Evolutionary conservation across 768 basidiomycete species (phyloP).

Genomic region (Leccinum variicolor): DNA sequence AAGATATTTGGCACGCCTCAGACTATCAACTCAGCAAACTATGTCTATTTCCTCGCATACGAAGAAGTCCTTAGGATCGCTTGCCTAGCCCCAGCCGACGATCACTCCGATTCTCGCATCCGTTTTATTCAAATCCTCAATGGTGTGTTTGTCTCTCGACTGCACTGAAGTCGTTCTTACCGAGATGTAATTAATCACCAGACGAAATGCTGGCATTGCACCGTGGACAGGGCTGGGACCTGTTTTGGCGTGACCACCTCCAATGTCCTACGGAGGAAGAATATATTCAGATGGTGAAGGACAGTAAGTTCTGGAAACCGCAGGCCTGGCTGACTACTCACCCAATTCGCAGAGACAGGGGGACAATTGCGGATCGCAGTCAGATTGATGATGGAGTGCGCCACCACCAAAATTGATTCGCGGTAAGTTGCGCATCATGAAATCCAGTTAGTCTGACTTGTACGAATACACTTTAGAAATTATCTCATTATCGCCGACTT

Average conservation of each 20-base stretch:
- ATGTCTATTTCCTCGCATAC: not conserved
- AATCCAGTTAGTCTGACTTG: not conserved
- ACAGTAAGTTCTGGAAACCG: not conserved
- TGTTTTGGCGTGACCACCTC: not conserved
- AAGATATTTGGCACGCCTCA: not conserved
- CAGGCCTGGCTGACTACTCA: not conserved
- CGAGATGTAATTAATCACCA: not conserved
- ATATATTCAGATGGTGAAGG: not conserved
- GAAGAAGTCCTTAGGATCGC: not conserved
- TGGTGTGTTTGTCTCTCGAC: not conserved
- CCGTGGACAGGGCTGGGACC: not conserved
- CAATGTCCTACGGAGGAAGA: not conserved
- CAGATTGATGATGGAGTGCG: not conserved
- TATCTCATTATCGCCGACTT: not conserved
- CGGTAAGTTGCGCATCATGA: not conserved
- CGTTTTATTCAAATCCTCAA: not conserved
- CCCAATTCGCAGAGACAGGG: not conserved
- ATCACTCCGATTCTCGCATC: not conserved
- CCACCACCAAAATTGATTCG: not conserved
- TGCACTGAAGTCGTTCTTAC: not conserved
- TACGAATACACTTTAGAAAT: not conserved
- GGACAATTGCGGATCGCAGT: not conserved
- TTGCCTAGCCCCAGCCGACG: not conserved
- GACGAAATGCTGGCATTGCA: not conserved
- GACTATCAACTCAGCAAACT: not conserved